phyloP scores from a whole-genome alignment of 495 filamentous ascomycete genomes.

The Darksidea phi region DNA sequence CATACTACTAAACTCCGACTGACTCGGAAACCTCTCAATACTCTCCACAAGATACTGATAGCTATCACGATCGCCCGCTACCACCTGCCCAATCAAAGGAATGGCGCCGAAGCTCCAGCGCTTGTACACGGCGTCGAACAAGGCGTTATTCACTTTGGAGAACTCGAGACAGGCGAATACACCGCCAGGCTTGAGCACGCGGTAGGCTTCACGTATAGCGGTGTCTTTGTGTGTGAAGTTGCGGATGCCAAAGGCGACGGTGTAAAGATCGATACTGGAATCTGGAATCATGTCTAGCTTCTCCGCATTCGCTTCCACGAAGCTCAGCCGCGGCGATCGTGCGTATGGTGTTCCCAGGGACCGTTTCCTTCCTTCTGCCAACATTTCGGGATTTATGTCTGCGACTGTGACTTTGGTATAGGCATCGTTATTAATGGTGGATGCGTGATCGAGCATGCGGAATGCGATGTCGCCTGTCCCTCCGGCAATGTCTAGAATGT shows the following conservation, averaged over 20 bases:
- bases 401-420: conserved; percentile 79
- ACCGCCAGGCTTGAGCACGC: conserved; percentile 90
- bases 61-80: conserved; percentile 89
- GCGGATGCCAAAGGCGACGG: conserved; percentile 94
- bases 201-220: conserved; percentile 75
- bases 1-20: conserved; percentile 81
- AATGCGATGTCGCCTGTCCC: conserved; percentile 98
- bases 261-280: conserved; percentile 82
- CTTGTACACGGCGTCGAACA: conserved; percentile 88
- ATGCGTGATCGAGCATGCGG: conserved; percentile 88
- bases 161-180: conserved; percentile 98
- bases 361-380: conserved; percentile 80
- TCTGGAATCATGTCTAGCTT: conserved; percentile 62
- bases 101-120: conserved; percentile 94
- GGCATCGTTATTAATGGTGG: conserved; percentile 75
- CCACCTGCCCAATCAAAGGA: conserved; percentile 89
- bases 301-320: conserved; percentile 90
- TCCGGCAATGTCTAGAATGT: conserved; percentile 94
- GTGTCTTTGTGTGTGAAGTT: conserved; percentile 88
- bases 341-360: conserved; percentile 60
- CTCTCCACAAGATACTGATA: conserved; percentile 99
- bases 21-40: conserved; percentile 88
- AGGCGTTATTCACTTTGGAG: conserved; percentile 67
- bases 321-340: conserved; percentile 59
- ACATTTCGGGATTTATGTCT: conserved; percentile 95